Conservation (phyloP, 2,329 filamentous ascomycete genomes). For the Apiospora kogelbergensis region DNA sequence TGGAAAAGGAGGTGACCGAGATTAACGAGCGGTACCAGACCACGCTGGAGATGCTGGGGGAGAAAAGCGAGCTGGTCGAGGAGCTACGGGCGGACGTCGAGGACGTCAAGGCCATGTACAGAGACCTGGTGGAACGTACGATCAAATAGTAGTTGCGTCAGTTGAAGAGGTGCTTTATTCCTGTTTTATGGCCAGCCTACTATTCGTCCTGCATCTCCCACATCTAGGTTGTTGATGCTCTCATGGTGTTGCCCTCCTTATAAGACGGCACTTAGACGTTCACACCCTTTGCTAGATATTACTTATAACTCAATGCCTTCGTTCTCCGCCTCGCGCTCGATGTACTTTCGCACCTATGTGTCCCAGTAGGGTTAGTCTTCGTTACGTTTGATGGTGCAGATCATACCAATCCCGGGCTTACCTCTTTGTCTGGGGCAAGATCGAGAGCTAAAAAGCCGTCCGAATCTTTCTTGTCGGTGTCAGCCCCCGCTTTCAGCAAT, state of each 20-base stretch:
- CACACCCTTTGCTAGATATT: neutral
- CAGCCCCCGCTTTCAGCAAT: constrained; percentile 81
- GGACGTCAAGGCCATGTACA: constrained; percentile 95
- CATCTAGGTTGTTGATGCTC: neutral
- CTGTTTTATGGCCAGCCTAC: neutral
- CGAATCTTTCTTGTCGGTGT: constrained; percentile 72
- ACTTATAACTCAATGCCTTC: constrained; percentile 70
- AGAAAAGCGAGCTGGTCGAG: constrained; percentile 94
- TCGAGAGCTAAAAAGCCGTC: constrained; percentile 75
- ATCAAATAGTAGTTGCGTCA: constrained; percentile 44
- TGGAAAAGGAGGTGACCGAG: constrained; percentile 68
- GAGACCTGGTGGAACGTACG: constrained; percentile 84
- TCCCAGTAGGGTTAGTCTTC: neutral
- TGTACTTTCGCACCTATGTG: constrained; percentile 70
- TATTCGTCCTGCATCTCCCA: neutral
- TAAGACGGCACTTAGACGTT: neutral
- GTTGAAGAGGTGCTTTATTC: neutral
- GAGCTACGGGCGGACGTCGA: constrained; percentile 85
- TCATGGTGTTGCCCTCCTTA: neutral
- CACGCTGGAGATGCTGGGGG: constrained; percentile 89
- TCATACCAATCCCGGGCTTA: constrained; percentile 37
- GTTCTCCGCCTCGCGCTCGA: constrained; percentile 74
- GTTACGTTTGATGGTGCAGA: neutral
- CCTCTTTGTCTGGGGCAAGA: constrained; percentile 82
- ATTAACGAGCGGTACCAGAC: constrained; percentile 82